Base-by-base conservation (phyloP, 2,329 filamentous ascomycete genomes). In the Shiraia sp. region DNA sequence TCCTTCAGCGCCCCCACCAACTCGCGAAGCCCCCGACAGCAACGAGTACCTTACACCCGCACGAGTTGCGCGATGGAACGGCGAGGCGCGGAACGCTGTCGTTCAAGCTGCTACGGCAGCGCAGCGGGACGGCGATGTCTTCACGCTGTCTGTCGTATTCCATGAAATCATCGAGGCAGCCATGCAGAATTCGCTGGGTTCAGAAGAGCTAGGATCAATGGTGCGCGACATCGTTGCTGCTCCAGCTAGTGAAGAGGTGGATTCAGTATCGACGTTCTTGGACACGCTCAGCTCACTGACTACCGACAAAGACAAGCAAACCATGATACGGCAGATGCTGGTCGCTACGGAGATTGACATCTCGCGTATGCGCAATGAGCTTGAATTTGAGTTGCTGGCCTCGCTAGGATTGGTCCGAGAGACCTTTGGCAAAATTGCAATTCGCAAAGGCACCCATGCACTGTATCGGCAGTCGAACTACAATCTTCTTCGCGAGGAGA, bases 391-490 rank as follows among this genome's bases (percentile, higher is more conserved):
- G 13, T 72, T 95, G 7, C 75, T 97, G 9, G 82, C 87, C 58
- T 79, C 86, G 19, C 74, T 96, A 10, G 87, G 87, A 8, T 76
- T 99, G 30, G 88, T 96, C 34, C 82, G 90, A 35, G 83, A 86
- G n/a, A 92, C 86, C 5, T 99, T 97, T 67, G 77, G 81, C 42
- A 86, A 86, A 53, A 83, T 93, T 64, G 86, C 87, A 12, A 90
- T 96, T 52, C 85, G 92, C 40, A 90, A 95, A 62, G 88, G 91
- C 34, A 99, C 93, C 6, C 95, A 96, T 58, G 78, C 93, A 4
- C 79, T 99, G 1, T 99, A 99, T 68, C 86, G 91, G 46, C 93
- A 97, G 70, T 90, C 92, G 10, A 97, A 96, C 69, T 97, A 96
- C 75, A 99, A 99, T 61, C 75, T 99, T 6, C 76, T 99, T 14